Evolutionary conservation across 345 rosid species (phyloP).

Genomic region (Moricandia arvensis): DNA sequence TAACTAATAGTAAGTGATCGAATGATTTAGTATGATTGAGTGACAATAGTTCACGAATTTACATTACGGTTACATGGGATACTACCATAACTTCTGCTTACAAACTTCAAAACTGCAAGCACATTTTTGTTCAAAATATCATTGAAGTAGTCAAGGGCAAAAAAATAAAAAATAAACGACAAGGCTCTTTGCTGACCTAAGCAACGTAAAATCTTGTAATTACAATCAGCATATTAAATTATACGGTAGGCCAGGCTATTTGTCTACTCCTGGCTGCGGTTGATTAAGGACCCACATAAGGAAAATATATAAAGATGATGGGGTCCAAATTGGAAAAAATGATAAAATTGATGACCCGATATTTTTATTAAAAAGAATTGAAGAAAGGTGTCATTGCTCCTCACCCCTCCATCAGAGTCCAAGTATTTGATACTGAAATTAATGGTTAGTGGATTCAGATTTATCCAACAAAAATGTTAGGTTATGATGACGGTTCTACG

Average conservation of each 20-base stretch:
- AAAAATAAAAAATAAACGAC: slow-evolving; percentile 23
- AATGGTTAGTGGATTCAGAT: slow-evolving; percentile 28
- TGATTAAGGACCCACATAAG: slow-evolving; percentile 27
- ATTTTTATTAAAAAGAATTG: slow-evolving; percentile 3
- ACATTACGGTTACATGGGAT: background rate
- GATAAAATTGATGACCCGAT: slow-evolving; percentile 33
- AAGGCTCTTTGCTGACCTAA: slow-evolving; percentile 28
- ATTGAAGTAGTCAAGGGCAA: slow-evolving; percentile 10
- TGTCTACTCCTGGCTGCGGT: slow-evolving; percentile 30
- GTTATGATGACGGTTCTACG: slow-evolving; percentile 27
- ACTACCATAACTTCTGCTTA: slow-evolving; percentile 13
- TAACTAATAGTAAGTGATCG: background rate
- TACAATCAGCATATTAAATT: slow-evolving; percentile 17
- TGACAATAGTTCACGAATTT: background rate
- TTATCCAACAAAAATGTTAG: slow-evolving; percentile 35
- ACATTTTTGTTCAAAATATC: background rate
- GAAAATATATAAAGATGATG: background rate
- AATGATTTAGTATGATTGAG: background rate
- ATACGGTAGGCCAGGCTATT: slow-evolving; percentile 10
- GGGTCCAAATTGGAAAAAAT: slow-evolving; percentile 30
- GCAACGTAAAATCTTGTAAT: slow-evolving; percentile 33
- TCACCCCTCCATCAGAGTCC: background rate
- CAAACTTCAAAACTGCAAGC: background rate
- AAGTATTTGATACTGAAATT: slow-evolving; percentile 38
- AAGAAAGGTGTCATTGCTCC: slow-evolving; percentile 28